A percentile compares a stretch with the other conserved stretches of the same genome.
Conservation (phyloP, 257 asterid genomes). For the Przewalskia tangutica region DNA sequence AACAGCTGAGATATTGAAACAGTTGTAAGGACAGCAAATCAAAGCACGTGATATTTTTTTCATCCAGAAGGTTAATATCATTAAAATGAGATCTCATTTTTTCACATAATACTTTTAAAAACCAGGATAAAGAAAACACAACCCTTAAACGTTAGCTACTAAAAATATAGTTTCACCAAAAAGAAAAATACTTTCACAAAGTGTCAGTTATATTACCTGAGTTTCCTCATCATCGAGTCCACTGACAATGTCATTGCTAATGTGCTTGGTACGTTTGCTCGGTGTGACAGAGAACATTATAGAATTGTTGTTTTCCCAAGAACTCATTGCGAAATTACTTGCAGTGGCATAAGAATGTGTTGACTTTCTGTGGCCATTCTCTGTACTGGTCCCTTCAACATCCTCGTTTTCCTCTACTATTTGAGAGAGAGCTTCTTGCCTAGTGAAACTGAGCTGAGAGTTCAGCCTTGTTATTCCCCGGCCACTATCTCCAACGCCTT, state of each 20-base stretch:
- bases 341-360: slow-evolving; percentile 24
- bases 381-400: slow-evolving; percentile 5
- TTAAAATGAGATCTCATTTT: not conserved
- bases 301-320: slow-evolving; percentile 50
- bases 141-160: not conserved
- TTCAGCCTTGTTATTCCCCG: slow-evolving; percentile 47
- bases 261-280: slow-evolving; percentile 27
- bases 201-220: slow-evolving; percentile 38
- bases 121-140: not conserved
- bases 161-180: not conserved
- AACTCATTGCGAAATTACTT: slow-evolving; percentile 29
- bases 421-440: slow-evolving; percentile 51
- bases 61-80: not conserved
- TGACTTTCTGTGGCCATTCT: slow-evolving; percentile 22
- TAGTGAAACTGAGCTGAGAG: slow-evolving; percentile 62
- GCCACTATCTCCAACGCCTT: slow-evolving; percentile 25
- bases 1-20: not conserved
- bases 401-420: slow-evolving; percentile 45
- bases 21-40: not conserved
- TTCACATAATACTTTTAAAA: not conserved
- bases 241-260: slow-evolving; percentile 10
- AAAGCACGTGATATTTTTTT: not conserved
- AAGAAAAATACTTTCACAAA: not conserved
- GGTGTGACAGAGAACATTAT: slow-evolving; percentile 46
- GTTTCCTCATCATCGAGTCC: slow-evolving; percentile 33